Base-by-base conservation (phyloP, 306 rosid genomes). In the Lathyrus sativus region DNA sequence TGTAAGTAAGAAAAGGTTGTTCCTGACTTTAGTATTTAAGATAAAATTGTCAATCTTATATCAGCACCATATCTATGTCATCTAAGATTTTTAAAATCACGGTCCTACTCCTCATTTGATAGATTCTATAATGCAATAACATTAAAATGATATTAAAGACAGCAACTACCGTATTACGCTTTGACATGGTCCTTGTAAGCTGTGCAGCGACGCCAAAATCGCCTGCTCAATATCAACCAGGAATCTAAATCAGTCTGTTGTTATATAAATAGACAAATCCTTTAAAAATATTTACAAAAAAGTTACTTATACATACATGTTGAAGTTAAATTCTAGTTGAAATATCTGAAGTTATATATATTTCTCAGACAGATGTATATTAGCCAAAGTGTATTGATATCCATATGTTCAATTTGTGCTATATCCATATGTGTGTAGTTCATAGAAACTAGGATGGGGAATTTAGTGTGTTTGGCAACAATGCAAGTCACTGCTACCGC, bases 161-260 rank as follows among this genome's bases (percentile, higher is more conserved):
- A 70, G 43, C 49, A 65, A 75, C 51, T 93, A 93, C 99, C 80
- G 99, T 90, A 70, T 93, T 93, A 76, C 99, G 97, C 90, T 93
- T 93, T 67, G 99, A 93, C 99, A 93, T 93, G 70, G 99, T 93
- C 88, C 99, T 85, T 18, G 99, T 93, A 41, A 93, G 96, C 74
- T 93, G 99, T 0, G 99, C 99, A 43, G 99, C 97, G 81, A 93
- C 99, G 66, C 99, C 99, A 83, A 93, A 93, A 82, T 93, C 99
- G 59, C 99, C 99, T 93, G 91, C 68, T 72, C 85, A 73, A 74
- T 70, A 42, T 61, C 58, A 85, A 59, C 56, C 60, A 63, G 26
- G 15, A 70, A 64, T 71, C 62, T 67, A 39, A 75, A 64, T 64
- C 43, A 78, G 64, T 53, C 9, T 17, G 54, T 67, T 17, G 61